A percentile compares a stretch with the other conserved stretches of the same genome.
phyloP scores from a whole-genome alignment of 2,329 filamentous ascomycete genomes.

The Pseudogymnoascus sp. region DNA sequence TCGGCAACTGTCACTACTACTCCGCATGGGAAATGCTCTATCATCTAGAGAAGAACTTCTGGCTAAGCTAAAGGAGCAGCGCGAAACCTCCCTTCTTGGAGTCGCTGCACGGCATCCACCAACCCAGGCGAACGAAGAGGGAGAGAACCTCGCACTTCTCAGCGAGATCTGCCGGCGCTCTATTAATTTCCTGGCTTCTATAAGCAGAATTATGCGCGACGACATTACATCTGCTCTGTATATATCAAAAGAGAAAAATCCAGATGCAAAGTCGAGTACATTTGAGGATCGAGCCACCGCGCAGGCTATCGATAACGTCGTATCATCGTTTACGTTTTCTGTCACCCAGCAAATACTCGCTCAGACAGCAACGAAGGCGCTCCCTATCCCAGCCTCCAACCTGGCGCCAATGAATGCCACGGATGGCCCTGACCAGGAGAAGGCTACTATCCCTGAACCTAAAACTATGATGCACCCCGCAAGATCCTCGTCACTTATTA shows the following conservation, averaged over 20 bases:
- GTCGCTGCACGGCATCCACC: conserved; percentile 44
- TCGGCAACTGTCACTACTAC: conserved; percentile 71
- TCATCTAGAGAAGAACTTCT: conserved; percentile 54
- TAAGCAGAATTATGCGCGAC: conserved; percentile 68
- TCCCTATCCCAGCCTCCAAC: conserved; percentile 56
- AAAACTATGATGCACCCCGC: conserved; percentile 65
- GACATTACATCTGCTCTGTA: conserved; percentile 61
- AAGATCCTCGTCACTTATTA: conserved; percentile 51
- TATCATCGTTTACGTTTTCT: conserved; percentile 70
- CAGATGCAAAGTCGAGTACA: conserved; percentile 29
- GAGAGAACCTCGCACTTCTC: conserved; percentile 70
- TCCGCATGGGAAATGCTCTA: conserved; percentile 70
- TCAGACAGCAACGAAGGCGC: conserved; percentile 61
- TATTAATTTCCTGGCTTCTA: conserved; percentile 73
- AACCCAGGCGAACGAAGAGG: conserved; percentile 44
- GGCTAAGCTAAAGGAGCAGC: conserved; percentile 53
- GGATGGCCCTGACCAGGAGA: conserved; percentile 40
- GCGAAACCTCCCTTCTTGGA: conserved; percentile 48
- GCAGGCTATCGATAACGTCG: conserved; percentile 61
- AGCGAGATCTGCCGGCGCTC: conserved; percentile 79
- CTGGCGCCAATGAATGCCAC: conserved; percentile 28
- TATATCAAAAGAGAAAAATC: conserved; percentile 9
- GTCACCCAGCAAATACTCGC: conserved; percentile 67
- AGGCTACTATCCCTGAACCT: conserved; percentile 54
- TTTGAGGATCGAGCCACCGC: conserved; percentile 23